A percentile compares a stretch with the other conserved stretches of the same genome.
Conservation (phyloP, 768 basidiomycete genomes). For the Tubosaeta sp. region DNA sequence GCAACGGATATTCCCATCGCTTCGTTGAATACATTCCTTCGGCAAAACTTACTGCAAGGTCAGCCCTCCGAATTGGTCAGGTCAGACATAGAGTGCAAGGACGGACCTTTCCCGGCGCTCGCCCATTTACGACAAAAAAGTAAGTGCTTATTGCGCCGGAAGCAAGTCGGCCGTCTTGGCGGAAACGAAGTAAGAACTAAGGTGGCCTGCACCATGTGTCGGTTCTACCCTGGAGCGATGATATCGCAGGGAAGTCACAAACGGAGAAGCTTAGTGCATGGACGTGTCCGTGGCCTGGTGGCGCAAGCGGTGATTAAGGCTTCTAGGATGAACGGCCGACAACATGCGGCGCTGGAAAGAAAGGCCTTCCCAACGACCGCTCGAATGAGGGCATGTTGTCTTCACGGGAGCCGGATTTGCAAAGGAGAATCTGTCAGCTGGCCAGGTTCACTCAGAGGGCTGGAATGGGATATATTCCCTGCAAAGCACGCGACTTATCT, state of each 20-base stretch:
- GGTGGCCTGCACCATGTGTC: conserved; percentile 10
- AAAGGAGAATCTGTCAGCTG: conserved; percentile 22
- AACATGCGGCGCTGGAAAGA: conserved; percentile 20
- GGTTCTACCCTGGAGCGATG: conserved; percentile 19
- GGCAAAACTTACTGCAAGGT: not conserved
- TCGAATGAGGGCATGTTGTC: conserved; percentile 3
- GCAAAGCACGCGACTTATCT: conserved; percentile 18
- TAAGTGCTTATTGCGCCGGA: conserved; percentile 1
- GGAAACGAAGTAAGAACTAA: conserved; percentile 14
- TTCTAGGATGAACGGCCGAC: conserved; percentile 23
- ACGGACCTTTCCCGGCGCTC: not conserved
- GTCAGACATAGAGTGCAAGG: conserved; percentile 1
- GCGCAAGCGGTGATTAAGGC: conserved; percentile 29
- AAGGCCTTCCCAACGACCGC: conserved; percentile 12
- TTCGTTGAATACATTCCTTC: conserved; percentile 8
- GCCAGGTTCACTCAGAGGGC: conserved; percentile 1
- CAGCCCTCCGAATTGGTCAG: not conserved
- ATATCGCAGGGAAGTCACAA: conserved; percentile 23
- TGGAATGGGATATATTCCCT: conserved; percentile 11
- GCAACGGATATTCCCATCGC: conserved; percentile 15
- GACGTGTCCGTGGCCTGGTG: conserved; percentile 22
- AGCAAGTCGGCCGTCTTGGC: conserved; percentile 9
- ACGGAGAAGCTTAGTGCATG: conserved; percentile 19
- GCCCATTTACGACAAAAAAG: conserved; percentile 1
- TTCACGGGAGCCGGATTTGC: conserved; percentile 21